Evolutionary conservation across 306 rosid species (phyloP).

Genomic region (Lathyrus oleraceus): DNA sequence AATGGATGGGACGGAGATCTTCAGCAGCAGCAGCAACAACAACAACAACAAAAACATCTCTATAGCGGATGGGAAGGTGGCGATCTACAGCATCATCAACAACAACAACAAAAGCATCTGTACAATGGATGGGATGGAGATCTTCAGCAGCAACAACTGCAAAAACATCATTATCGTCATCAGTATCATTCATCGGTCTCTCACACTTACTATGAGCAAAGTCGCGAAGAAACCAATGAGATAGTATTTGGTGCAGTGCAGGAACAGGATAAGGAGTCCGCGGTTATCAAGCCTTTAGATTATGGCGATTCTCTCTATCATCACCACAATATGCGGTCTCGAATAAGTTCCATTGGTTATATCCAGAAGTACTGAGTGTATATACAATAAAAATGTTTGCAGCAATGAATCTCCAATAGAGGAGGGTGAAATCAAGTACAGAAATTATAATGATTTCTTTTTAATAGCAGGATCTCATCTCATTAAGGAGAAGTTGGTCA

Average conservation of each 20-base stretch:
- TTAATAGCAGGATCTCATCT: conserved; percentile 23
- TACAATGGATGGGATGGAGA: conserved; percentile 69
- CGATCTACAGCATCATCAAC: conserved; percentile 56
- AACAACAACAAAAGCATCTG: conserved; percentile 40
- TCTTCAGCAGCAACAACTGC: conserved; percentile 54
- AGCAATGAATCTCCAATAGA: conserved; percentile 41
- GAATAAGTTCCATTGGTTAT: conserved; percentile 46
- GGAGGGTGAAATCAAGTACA: conserved; percentile 38
- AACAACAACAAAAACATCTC: conserved; percentile 47
- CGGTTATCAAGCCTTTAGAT: conserved; percentile 61
- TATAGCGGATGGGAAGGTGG: conserved; percentile 66
- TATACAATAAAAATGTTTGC: conserved; percentile 39
- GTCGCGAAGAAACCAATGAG: conserved; percentile 63
- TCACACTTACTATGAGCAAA: conserved; percentile 66
- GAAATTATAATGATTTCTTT: conserved; percentile 37
- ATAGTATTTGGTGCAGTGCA: conserved; percentile 84
- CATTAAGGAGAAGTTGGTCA: conserved; percentile 36
- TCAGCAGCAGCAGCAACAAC: conserved; percentile 54
- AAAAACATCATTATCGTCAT: conserved; percentile 56
- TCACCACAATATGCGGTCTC: conserved; percentile 55
- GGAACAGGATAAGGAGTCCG: conserved; percentile 58
- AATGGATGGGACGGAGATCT: conserved; percentile 64
- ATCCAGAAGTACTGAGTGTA: conserved; percentile 50
- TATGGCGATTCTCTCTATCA: conserved; percentile 58
- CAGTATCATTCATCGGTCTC: conserved; percentile 61